Base-by-base conservation (phyloP, 192 early-diverging fungal genomes). In the Dimargaris verticillata region DNA sequence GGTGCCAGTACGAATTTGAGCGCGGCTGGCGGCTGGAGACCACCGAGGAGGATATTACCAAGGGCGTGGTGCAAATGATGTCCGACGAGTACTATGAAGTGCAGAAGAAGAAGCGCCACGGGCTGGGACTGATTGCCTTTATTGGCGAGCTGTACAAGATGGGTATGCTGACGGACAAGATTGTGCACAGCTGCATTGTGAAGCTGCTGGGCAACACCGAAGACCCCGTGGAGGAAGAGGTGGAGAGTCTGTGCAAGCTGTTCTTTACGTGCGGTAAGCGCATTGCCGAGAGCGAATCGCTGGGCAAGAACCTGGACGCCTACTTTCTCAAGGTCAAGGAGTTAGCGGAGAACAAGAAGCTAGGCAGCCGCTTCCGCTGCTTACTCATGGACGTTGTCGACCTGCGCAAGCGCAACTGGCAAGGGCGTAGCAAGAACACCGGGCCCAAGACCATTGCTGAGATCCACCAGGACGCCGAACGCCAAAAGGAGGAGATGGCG, bases 1-100 rank as follows among this genome's bases (percentile, higher is more conserved):
- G 86, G 62, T 96, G 93, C 77, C 96, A 99, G 72, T 83, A 85
- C 61, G 96, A 92, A 66, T 99, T 95, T 71, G 91, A 95, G 76
- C 72, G 70, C 38, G 88, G 86, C 51, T 89, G 85, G 80, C 95
- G 91, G 72, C 79, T 83, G 68, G 80, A 87, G 61, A 77, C 92
- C 63, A 76, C 88, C 26, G 69, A 73, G 25, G 67, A 80, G 51
- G 80, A 80, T 38, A 73, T 79, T 41, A 79, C 80, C 47, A 83
- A 80, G 26, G 22, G 28, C 45, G 47, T 3, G 63, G 68, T 53
- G 62, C 33, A 38, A 38, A 77, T 89, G 63, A 75, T 86, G 75
- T 80, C 85, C 0, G 81, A 82, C 44, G 84, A 86, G 69, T 89
- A 89, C 71, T 92, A 91, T 70, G 74, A 84, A 61, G 78, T 89